Conservation (phyloP, 2,329 filamentous ascomycete genomes). For the Lachnellula willkommii region DNA sequence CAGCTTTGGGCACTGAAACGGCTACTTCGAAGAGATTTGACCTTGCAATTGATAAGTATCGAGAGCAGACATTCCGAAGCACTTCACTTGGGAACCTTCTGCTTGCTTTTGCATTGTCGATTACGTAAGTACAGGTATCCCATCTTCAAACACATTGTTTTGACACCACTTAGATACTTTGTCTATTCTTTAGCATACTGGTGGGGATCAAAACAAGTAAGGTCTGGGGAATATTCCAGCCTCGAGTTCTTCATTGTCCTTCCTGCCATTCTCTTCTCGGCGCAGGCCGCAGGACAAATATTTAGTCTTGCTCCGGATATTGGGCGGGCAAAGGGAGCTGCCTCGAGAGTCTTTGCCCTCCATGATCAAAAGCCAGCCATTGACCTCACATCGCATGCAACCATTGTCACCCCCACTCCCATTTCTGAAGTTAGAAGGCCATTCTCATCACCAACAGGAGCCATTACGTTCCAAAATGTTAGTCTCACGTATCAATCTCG, state of each 20-base stretch:
- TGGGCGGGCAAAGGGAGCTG: slow-evolving; percentile 59
- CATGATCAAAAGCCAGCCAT: slow-evolving; percentile 38
- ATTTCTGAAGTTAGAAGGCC: not conserved
- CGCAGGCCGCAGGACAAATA: slow-evolving; percentile 68
- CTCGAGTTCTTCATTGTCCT: slow-evolving; percentile 73
- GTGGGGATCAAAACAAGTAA: slow-evolving; percentile 71
- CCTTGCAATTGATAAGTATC: slow-evolving; percentile 43
- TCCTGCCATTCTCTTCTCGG: slow-evolving; percentile 64
- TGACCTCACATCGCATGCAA: slow-evolving; percentile 14
- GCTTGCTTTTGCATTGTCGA: slow-evolving; percentile 48
- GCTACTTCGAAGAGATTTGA: slow-evolving; percentile 50
- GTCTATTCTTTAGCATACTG: slow-evolving; percentile 74
- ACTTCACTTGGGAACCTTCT: slow-evolving; percentile 51
- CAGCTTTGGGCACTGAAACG: slow-evolving; percentile 49
- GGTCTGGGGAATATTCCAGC: slow-evolving; percentile 56
- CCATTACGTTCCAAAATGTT: slow-evolving; percentile 53
- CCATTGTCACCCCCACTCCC: not conserved
- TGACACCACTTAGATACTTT: slow-evolving; percentile 54
- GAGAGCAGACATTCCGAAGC: slow-evolving; percentile 48
- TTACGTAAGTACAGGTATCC: slow-evolving; percentile 16
- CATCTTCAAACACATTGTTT: not conserved
- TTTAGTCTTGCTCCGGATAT: slow-evolving; percentile 72
- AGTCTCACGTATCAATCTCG: slow-evolving; percentile 61
- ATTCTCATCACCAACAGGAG: slow-evolving; percentile 24
- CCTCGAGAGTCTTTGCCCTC: slow-evolving; percentile 50